Base-by-base conservation (phyloP, 2,329 filamentous ascomycete species). In the Drechslerella dactyloides region DNA sequence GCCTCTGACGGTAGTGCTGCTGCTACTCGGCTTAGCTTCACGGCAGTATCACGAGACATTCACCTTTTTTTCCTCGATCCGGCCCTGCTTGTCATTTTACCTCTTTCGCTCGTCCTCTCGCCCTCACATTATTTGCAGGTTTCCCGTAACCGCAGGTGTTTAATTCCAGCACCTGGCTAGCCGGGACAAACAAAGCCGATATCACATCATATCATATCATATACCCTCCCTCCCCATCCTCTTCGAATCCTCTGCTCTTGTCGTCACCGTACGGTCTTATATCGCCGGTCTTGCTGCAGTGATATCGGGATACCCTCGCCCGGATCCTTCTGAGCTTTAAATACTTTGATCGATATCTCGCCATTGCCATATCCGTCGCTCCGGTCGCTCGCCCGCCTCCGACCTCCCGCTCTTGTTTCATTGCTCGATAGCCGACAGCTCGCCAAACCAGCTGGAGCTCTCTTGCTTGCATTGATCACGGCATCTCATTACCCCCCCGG, bases 1-100 rank as follows among this genome's bases (percentile, higher is more conserved):
- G n/a, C n/a, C n/a, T n/a, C n/a, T n/a, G n/a, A n/a, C n/a, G n/a
- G n/a, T n/a, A n/a, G n/a, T n/a, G n/a, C 44, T 54, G 33, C 23
- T 15, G 37, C 27, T 23, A 27, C 58, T 33, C 44, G 17, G 15
- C 35, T n/a, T n/a, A 10, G 27, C 23, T 40, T 44, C 42, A 33
- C 30, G 19, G 15, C 24, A 21, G 58, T 33, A 63, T 63, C 59
- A 63, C 51, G 59, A 50, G 59, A 63, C 51, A 48, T 50, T 63
- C 40, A 56, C 59, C 21, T 63, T 63, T 55, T 63, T 63, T 55
- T 37, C 6, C 35, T 40, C n/a, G 52, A 56, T 56, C 19, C 40
- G 37, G 27, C 27, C 27, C 24, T 17, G 37, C 46, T 15, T 27
- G 30, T 42, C 37, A 48, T n/a, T 61, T 23, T 27, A 8, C 57